Evolutionary conservation across 2,329 filamentous ascomycete species (phyloP).

Genomic region (Paraphoma sp.): DNA sequence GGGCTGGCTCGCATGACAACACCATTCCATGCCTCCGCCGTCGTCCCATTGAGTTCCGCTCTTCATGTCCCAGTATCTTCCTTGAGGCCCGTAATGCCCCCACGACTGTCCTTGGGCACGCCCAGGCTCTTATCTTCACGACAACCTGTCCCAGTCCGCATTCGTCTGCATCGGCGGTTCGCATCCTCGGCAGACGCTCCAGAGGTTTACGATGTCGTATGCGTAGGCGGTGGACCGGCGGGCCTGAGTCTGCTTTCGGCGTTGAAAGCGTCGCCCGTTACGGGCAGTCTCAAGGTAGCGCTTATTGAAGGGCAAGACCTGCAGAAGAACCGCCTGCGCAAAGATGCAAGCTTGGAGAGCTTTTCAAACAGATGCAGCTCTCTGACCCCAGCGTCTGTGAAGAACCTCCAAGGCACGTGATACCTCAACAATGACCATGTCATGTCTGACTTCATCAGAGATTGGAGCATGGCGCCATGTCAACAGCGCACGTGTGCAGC

Average conservation of each 20-base stretch:
- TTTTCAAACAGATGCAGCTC: slow-evolving; percentile 97
- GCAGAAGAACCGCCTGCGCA: slow-evolving; percentile 69
- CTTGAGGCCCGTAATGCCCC: slow-evolving; percentile 38
- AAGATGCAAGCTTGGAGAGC: slow-evolving; percentile 65
- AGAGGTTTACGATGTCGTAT: slow-evolving; percentile 92
- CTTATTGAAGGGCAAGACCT: slow-evolving; percentile 92
- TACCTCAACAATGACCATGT: background rate
- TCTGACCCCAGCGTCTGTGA: slow-evolving; percentile 85
- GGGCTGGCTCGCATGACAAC: slow-evolving; percentile 30
- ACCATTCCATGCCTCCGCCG: slow-evolving; percentile 18
- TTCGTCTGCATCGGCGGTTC: slow-evolving; percentile 32
- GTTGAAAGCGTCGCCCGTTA: slow-evolving; percentile 69
- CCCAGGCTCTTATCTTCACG: slow-evolving; percentile 20
- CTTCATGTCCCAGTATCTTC: slow-evolving; percentile 25
- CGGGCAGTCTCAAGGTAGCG: slow-evolving; percentile 80
- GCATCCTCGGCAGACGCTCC: slow-evolving; percentile 50
- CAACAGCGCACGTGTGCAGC: slow-evolving; percentile 75
- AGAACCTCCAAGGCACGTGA: slow-evolving; percentile 68
- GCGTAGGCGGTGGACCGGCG: slow-evolving; percentile 87
- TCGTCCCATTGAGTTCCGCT: slow-evolving; percentile 11
- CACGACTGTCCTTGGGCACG: slow-evolving; percentile 33
- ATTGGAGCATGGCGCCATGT: slow-evolving; percentile 89
- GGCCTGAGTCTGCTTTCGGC: slow-evolving; percentile 70
- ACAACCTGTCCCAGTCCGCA: slow-evolving; percentile 17
- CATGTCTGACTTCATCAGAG: slow-evolving; percentile 41